Percentiles rank a stretch among this genome's conserved stretches.
Evolutionary conservation across 2,329 filamentous ascomycete genomes (phyloP).

Genomic region (Xylaria sp.): DNA sequence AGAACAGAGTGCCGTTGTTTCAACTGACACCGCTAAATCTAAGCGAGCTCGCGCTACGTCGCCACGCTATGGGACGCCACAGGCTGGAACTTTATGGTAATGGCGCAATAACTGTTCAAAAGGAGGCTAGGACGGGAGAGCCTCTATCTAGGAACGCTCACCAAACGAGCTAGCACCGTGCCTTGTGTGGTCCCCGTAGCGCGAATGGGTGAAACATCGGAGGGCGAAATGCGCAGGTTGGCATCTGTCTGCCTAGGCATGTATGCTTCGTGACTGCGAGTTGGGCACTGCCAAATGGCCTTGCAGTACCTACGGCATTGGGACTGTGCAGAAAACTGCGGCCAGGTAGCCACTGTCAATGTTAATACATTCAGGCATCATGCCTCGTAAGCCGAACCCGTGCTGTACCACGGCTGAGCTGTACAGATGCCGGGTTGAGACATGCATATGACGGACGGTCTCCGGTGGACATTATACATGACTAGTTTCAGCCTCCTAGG

Average conservation of each 20-base stretch:
- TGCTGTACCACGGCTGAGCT: not conserved
- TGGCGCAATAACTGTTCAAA: too few relatives aligned
- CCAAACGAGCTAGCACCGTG: slow-evolving; percentile 16
- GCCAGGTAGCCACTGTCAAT: not conserved
- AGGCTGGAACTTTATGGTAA: too few relatives aligned
- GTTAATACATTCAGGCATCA: not conserved
- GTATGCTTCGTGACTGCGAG: not conserved
- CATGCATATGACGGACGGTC: slow-evolving; percentile 1
- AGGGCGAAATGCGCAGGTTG: not conserved
- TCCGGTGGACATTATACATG: not conserved
- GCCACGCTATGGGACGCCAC: too few relatives aligned
- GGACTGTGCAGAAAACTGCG: not conserved
- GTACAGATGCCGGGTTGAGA: not conserved
- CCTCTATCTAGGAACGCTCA: slow-evolving; percentile 11
- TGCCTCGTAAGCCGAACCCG: not conserved
- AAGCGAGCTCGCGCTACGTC: slow-evolving; percentile 21
- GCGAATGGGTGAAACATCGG: slow-evolving; percentile 30
- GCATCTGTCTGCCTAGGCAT: not conserved
- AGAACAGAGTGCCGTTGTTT: slow-evolving; percentile 23
- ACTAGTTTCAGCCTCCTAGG: not conserved
- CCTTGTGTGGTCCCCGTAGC: slow-evolving; percentile 10
- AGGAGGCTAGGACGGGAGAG: not conserved
- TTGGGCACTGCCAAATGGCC: not conserved
- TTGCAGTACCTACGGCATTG: not conserved
- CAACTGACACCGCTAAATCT: slow-evolving; percentile 28